phyloP scores from a whole-genome alignment of 2,329 filamentous ascomycete species.

The Neofusicoccum laricinum region DNA sequence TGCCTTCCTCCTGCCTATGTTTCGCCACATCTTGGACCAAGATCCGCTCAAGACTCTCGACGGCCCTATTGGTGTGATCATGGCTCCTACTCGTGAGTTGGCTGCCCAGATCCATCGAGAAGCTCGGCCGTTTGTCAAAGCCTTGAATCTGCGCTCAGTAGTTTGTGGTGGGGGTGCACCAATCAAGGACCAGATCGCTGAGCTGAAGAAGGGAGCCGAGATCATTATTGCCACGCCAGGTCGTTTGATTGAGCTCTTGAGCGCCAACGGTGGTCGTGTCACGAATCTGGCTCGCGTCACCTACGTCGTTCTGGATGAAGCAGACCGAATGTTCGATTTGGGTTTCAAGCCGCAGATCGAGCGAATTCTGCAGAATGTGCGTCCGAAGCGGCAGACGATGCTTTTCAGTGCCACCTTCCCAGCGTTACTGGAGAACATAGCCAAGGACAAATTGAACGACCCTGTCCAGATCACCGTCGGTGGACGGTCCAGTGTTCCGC shows the following conservation, averaged over 20 bases:
- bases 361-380: conserved; percentile 90
- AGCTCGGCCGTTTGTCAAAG: conserved; percentile 90
- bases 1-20: conserved; percentile 94
- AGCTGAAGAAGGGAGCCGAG: conserved; percentile 90
- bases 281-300: conserved; percentile 87
- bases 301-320: conserved; percentile 94
- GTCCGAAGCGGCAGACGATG: conserved; percentile 89
- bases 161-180: conserved; percentile 94
- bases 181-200: conserved; percentile 96
- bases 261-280: conserved; percentile 89
- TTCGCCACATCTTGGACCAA: conserved; percentile 96
- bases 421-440: conserved; percentile 84
- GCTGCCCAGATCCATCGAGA: conserved; percentile 92
- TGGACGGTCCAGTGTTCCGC: conserved; percentile 67
- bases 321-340: conserved; percentile 99
- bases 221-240: conserved; percentile 92
- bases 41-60: conserved; percentile 76
- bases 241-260: conserved; percentile 90
- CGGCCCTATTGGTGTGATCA: conserved; percentile 81
- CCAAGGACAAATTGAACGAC: conserved; percentile 80
- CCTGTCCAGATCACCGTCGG: conserved; percentile 92
- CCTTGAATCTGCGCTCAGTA: conserved; percentile 77
- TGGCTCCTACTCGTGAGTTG: conserved; percentile 92
- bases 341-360: conserved; percentile 97
- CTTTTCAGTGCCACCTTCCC: conserved; percentile 97